A percentile compares a stretch with the other conserved stretches of the same genome.
phyloP scores from a whole-genome alignment of 306 rosid genomes.

The Ormosia emarginata region DNA sequence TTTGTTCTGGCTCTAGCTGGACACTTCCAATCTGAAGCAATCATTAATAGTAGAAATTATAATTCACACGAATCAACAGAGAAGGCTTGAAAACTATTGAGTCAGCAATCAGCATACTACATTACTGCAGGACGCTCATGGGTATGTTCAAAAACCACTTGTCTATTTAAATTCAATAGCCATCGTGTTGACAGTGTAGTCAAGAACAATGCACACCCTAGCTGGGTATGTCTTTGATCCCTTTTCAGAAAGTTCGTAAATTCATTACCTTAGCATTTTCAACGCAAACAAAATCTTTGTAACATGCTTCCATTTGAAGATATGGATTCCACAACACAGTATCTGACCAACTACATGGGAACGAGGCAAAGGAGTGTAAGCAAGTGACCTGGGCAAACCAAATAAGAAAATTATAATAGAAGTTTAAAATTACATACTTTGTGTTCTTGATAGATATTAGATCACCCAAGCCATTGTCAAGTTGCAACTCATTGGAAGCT shows the following conservation, averaged over 20 bases:
- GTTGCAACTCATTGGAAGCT: conserved; percentile 62
- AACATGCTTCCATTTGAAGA: conserved; percentile 88
- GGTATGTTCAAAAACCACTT: neutral
- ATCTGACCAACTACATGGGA: conserved; percentile 79
- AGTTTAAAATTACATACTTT: conserved; percentile 48
- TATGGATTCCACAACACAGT: conserved; percentile 95
- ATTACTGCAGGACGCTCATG: neutral
- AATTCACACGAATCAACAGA: conserved; percentile 23
- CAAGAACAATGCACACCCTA: conserved; percentile 8
- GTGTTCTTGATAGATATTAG: conserved; percentile 68
- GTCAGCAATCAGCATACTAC: conserved; percentile 6
- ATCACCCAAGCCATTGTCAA: conserved; percentile 92
- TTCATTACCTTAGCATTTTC: conserved; percentile 90
- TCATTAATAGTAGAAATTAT: conserved; percentile 18
- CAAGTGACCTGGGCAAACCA: conserved; percentile 23
- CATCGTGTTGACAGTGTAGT: neutral
- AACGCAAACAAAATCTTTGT: conserved; percentile 91
- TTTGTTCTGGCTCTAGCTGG: conserved; percentile 68
- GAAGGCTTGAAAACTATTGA: neutral
- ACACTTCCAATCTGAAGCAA: conserved; percentile 65
- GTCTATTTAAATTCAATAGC: conserved; percentile 8
- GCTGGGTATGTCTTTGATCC: neutral
- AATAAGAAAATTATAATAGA: conserved; percentile 9
- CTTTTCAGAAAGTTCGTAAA: neutral
- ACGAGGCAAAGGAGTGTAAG: conserved; percentile 18